These are phyloP conservation scores for Comarum palustre DNA, from an alignment of 306 rosid genomes.

Conservation along the genomic window DNA sequence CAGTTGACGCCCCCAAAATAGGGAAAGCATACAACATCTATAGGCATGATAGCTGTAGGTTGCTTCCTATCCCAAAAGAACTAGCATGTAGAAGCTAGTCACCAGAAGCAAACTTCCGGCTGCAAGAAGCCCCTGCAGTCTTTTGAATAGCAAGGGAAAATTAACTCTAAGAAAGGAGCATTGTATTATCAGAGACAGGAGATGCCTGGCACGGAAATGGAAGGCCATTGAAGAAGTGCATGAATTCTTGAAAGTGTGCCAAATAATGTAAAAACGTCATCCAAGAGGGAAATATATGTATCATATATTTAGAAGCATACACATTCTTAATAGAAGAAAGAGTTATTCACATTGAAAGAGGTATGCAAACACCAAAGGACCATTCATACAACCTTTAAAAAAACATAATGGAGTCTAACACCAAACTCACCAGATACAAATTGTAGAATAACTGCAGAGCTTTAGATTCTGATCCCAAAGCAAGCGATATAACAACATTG, in stretches of 20 bases:
- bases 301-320: not conserved
- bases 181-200: too few relatives aligned
- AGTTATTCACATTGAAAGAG: constrained; percentile 23
- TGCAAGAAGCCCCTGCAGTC: too few relatives aligned
- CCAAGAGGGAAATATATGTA: not conserved
- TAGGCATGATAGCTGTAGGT: too few relatives aligned
- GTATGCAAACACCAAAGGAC: constrained; percentile 11
- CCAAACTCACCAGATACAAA: constrained; percentile 21
- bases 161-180: too few relatives aligned
- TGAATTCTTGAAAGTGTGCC: not conserved
- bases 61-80: too few relatives aligned
- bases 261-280: not conserved
- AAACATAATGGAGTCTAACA: constrained; percentile 18
- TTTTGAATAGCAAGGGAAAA: too few relatives aligned
- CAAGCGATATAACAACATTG: not conserved
- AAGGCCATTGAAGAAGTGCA: not conserved
- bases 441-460: constrained; percentile 8
- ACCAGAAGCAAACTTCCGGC: not conserved
- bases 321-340: not conserved
- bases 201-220: too few relatives aligned
- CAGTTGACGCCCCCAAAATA: too few relatives aligned
- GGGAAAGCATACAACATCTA: too few relatives aligned
- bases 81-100: not conserved
- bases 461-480: constrained; percentile 17
- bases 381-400: not conserved